Evolutionary conservation across 2,329 filamentous ascomycete species (phyloP).

Genomic region (Alternaria gaisen): DNA sequence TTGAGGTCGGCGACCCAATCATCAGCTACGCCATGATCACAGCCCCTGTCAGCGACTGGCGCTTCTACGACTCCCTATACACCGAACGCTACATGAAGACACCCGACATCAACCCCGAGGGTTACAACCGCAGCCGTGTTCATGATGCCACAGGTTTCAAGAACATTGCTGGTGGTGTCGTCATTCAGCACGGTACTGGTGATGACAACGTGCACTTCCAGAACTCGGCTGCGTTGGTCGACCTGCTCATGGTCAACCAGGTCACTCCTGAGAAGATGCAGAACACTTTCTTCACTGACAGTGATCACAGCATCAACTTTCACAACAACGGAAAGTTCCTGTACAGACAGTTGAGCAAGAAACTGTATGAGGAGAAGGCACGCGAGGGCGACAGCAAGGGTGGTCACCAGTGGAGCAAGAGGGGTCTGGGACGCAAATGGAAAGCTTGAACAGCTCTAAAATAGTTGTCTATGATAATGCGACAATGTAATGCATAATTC

Average conservation of each 20-base stretch:
- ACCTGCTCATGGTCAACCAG: conserved; percentile 66
- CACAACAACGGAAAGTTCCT: conserved; percentile 65
- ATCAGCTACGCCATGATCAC: conserved; percentile 71
- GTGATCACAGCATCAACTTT: conserved; percentile 68
- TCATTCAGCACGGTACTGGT: conserved; percentile 71
- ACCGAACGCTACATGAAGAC: conserved; percentile 78
- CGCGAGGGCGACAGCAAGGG: conserved; percentile 52
- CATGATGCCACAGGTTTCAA: conserved; percentile 68
- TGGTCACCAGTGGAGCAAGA: conserved; percentile 59
- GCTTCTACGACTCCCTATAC: conserved; percentile 76
- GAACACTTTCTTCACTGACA: conserved; percentile 72
- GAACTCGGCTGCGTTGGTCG: conserved; percentile 68
- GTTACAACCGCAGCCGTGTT: conserved; percentile 70
- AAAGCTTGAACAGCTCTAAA: conserved; percentile 1
- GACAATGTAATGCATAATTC: not conserved
- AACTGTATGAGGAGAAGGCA: conserved; percentile 69
- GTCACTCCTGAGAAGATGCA: conserved; percentile 70
- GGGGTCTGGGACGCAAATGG: conserved; percentile 28
- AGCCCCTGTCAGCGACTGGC: conserved; percentile 73
- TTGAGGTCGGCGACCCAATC: conserved; percentile 68
- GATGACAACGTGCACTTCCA: conserved; percentile 79
- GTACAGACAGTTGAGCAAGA: conserved; percentile 69
- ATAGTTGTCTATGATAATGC: not conserved
- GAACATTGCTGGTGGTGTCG: conserved; percentile 66
- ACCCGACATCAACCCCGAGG: conserved; percentile 62